These are phyloP conservation scores for Durusdinium trenchii DNA, from an alignment of 73 alveolate genomes.

Conservation along the genomic window DNA sequence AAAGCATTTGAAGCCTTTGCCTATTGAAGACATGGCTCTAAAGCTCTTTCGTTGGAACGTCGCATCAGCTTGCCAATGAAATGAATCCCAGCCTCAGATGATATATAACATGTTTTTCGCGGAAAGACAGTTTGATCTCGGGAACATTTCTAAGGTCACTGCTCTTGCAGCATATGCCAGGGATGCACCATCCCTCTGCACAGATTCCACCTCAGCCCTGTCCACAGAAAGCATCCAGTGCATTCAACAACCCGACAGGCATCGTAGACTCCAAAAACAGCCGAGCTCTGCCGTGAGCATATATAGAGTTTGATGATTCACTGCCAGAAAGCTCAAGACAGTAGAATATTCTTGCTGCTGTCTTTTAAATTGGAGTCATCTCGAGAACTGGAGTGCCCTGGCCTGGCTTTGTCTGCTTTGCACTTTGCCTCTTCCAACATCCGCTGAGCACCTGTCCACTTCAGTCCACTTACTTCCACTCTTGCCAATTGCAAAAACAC, in stretches of 20 bases:
- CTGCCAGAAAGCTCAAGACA: no score
- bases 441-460: slow-evolving; percentile 25
- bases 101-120: no score
- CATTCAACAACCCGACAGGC: no score
- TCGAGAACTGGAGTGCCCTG: no score
- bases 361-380: no score
- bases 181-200: slow-evolving; percentile 73
- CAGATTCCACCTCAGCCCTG: slow-evolving; percentile 88
- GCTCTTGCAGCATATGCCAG: slow-evolving; percentile 44
- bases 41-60: slow-evolving; percentile 33
- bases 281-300: no score
- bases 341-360: no score
- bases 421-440: slow-evolving; percentile 32
- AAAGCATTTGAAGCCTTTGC: no score
- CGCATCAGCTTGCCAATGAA: slow-evolving; percentile 63
- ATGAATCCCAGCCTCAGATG: slow-evolving; percentile 32
- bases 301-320: no score
- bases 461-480: neutral
- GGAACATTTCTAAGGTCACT: neutral
- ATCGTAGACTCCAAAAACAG: no score
- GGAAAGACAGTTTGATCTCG: neutral
- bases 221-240: neutral
- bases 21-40: slow-evolving; percentile 21
- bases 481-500: no score
- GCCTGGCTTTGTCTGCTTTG: slow-evolving; percentile 61